Percentiles rank a stretch among this genome's conserved stretches.
These are phyloP conservation scores for Russula vinacea DNA, from an alignment of 768 basidiomycete genomes.

Conservation along the genomic window DNA sequence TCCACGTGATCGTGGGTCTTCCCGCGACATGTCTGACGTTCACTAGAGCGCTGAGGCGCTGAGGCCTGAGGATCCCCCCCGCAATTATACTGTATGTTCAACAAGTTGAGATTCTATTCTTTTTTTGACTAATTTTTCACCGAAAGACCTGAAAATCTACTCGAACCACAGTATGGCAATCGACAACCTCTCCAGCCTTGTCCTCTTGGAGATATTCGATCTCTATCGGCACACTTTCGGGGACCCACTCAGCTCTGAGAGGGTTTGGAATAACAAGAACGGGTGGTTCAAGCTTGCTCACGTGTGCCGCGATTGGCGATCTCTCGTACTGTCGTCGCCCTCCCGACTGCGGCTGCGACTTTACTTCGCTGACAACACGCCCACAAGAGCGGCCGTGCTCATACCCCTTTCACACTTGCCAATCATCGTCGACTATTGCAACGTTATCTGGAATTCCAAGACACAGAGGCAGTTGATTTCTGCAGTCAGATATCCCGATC, in stretches of 20 bases:
- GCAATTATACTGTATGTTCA: too few relatives aligned
- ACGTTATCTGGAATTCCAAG: neutral
- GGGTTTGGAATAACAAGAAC: neutral
- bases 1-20: too few relatives aligned
- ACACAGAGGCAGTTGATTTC: neutral
- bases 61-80: too few relatives aligned
- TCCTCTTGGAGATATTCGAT: constrained; percentile 8
- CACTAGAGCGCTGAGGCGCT: too few relatives aligned
- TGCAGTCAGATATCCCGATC: neutral
- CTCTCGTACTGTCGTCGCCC: neutral
- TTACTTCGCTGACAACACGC: neutral
- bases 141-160: too few relatives aligned
- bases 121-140: too few relatives aligned
- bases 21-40: too few relatives aligned
- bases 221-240: neutral
- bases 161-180: neutral
- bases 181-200: neutral
- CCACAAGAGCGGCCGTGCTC: neutral
- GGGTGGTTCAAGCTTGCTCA: constrained; percentile 5
- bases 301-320: neutral
- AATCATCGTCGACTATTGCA: neutral
- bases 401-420: neutral
- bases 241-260: too few relatives aligned
- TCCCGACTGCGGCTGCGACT: neutral
- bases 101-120: too few relatives aligned